A percentile compares a stretch with the other conserved stretches of the same genome.
Evolutionary conservation across 768 basidiomycete species (phyloP).

Genomic region (Atractiella rhizophila): DNA sequence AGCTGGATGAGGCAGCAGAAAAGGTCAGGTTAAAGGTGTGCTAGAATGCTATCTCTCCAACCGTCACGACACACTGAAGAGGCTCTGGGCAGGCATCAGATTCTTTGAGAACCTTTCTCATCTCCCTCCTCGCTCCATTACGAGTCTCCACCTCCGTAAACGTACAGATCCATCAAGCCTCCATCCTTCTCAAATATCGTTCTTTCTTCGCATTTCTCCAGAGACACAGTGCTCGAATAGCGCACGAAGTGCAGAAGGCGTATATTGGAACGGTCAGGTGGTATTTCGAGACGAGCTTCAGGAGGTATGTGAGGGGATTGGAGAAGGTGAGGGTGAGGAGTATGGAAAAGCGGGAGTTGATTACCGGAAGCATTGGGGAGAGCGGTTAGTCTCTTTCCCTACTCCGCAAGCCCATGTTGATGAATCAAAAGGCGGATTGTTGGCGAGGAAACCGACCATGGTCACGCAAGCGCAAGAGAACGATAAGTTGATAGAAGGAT

Average conservation of each 20-base stretch:
- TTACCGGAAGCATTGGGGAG: constrained; percentile 1
- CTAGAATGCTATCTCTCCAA: constrained; percentile 6
- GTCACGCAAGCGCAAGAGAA: neutral
- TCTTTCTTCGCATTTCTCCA: constrained; percentile 62
- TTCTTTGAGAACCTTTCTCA: constrained; percentile 65
- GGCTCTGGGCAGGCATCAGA: constrained; percentile 41
- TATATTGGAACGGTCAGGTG: constrained; percentile 59
- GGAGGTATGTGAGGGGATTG: constrained; percentile 63
- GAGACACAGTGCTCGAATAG: constrained; percentile 53
- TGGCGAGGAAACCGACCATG: neutral
- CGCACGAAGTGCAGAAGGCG: constrained; percentile 62
- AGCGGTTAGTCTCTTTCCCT: neutral
- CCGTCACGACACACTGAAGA: neutral
- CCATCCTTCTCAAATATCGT: constrained; percentile 56
- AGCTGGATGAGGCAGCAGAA: constrained; percentile 57
- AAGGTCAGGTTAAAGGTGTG: constrained; percentile 68
- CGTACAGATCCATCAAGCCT: constrained; percentile 73
- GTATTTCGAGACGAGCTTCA: constrained; percentile 87
- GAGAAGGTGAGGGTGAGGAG: constrained; percentile 42
- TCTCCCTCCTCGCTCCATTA: constrained; percentile 58
- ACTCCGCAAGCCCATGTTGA: neutral
- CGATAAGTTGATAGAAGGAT: neutral
- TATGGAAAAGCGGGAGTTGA: constrained; percentile 3
- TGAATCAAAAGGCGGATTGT: neutral
- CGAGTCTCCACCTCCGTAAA: constrained; percentile 63